phyloP scores from a whole-genome alignment of 345 rosid species.

The Euclidium syriacum region DNA sequence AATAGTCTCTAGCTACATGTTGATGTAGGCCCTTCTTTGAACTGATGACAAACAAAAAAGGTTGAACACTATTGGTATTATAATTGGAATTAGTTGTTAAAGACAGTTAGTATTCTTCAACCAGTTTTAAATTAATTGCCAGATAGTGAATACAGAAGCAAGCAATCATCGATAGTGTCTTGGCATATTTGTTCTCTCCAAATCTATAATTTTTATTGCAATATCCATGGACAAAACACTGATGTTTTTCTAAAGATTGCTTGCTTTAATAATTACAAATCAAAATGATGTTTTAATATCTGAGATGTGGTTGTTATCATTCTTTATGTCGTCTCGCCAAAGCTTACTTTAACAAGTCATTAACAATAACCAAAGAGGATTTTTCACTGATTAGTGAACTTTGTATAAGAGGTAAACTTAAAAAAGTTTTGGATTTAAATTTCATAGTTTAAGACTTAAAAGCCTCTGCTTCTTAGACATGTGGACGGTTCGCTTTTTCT shows the following conservation, averaged over 20 bases:
- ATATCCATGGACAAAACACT: background rate
- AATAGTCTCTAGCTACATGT: background rate
- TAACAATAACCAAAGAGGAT: background rate
- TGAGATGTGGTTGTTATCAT: constrained; percentile 20
- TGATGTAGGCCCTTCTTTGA: background rate
- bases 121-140: background rate
- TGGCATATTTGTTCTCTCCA: background rate
- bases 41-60: background rate
- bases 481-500: no score
- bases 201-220: background rate
- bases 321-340: constrained; percentile 8
- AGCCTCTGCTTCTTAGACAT: no score
- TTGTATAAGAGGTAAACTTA: no score
- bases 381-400: background rate
- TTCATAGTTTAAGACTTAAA: no score
- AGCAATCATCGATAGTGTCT: background rate
- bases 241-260: constrained; percentile 4
- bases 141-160: constrained; percentile 1
- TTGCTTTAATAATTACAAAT: constrained; percentile 23
- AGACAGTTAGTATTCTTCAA: background rate
- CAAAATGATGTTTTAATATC: constrained; percentile 13
- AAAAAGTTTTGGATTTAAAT: no score
- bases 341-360: background rate
- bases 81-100: background rate
- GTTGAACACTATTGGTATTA: background rate